phyloP scores from a whole-genome alignment of 2,329 filamentous ascomycete genomes.

The Pseudocercospora crystallina region DNA sequence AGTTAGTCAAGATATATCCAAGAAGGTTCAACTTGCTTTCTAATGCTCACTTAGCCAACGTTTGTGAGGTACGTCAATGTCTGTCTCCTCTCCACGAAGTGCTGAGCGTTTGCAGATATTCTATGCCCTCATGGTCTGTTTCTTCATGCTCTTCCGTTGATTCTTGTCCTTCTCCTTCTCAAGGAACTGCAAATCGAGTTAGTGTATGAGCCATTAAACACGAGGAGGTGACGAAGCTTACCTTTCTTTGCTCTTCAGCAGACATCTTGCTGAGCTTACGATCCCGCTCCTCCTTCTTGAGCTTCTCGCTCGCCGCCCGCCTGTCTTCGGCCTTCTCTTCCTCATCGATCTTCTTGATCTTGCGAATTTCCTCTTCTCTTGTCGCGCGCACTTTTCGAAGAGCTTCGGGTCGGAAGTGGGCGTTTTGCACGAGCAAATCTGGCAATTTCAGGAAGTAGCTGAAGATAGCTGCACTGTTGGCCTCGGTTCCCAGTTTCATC shows the following conservation, averaged over 20 bases:
- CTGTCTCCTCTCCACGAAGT: neutral
- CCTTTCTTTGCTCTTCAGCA: slow-evolving; percentile 52
- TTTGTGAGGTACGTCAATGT: neutral
- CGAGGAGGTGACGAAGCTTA: too few relatives aligned
- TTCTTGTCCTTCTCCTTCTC: slow-evolving; percentile 89
- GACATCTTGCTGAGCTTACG: slow-evolving; percentile 71
- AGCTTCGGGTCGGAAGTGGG: slow-evolving; percentile 86
- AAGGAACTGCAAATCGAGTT: slow-evolving; percentile 37
- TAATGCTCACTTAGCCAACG: too few relatives aligned
- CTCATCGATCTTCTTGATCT: slow-evolving; percentile 76
- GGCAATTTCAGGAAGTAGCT: slow-evolving; percentile 75
- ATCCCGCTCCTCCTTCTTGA: slow-evolving; percentile 75
- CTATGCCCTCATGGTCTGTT: slow-evolving; percentile 44
- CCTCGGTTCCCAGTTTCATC: slow-evolving; percentile 60
- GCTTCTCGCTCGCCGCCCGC: slow-evolving; percentile 56
- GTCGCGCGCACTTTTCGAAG: slow-evolving; percentile 76
- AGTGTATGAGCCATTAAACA: too few relatives aligned
- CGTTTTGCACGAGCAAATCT: slow-evolving; percentile 72
- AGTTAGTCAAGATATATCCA: too few relatives aligned
- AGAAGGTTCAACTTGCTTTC: too few relatives aligned
- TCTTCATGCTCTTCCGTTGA: slow-evolving; percentile 60
- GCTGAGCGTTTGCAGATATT: neutral
- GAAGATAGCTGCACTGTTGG: slow-evolving; percentile 69
- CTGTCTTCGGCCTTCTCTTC: slow-evolving; percentile 66
- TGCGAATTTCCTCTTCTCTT: slow-evolving; percentile 76